Evolutionary conservation across 2,329 filamentous ascomycete species (phyloP).

Genomic region (Tetracladium maxilliforme): DNA sequence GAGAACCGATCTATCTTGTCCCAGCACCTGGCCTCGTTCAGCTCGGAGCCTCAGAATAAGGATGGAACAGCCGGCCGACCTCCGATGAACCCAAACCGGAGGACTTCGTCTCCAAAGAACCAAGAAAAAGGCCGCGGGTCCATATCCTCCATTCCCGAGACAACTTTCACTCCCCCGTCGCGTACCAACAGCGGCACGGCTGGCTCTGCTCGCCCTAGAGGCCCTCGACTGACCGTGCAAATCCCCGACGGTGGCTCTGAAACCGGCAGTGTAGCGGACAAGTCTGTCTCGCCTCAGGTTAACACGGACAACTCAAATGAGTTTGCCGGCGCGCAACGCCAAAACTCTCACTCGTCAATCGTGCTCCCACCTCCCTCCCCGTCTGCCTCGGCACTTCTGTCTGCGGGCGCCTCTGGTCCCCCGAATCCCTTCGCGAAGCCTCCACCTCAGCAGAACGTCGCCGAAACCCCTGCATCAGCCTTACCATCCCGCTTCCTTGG

Average conservation of each 20-base stretch:
- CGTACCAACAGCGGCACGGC: slow-evolving; percentile 64
- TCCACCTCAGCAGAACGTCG: slow-evolving; percentile 45
- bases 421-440: slow-evolving; percentile 93
- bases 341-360: slow-evolving; percentile 46
- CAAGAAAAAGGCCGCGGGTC: too few relatives aligned
- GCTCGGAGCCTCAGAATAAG: too few relatives aligned
- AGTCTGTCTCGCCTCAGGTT: slow-evolving; percentile 46
- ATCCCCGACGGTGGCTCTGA: slow-evolving; percentile 89
- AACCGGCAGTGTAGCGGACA: slow-evolving; percentile 57
- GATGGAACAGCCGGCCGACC: too few relatives aligned
- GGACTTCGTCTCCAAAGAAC: too few relatives aligned
- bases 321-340: slow-evolving; percentile 21
- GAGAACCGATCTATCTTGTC: slow-evolving; percentile 80
- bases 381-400: slow-evolving; percentile 71
- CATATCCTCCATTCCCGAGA: slow-evolving; percentile 50
- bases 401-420: slow-evolving; percentile 80
- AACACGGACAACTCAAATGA: too few relatives aligned
- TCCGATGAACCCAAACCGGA: slow-evolving; percentile 26
- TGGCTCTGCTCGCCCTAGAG: slow-evolving; percentile 39
- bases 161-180: slow-evolving; percentile 52
- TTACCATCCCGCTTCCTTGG: slow-evolving; percentile 83
- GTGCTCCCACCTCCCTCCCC: slow-evolving; percentile 89
- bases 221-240: slow-evolving; percentile 80
- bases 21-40: slow-evolving; percentile 62
- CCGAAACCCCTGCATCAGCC: slow-evolving; percentile 83